Evolutionary conservation across 768 basidiomycete genomes (phyloP).

Genomic region (Inosperma sp.): DNA sequence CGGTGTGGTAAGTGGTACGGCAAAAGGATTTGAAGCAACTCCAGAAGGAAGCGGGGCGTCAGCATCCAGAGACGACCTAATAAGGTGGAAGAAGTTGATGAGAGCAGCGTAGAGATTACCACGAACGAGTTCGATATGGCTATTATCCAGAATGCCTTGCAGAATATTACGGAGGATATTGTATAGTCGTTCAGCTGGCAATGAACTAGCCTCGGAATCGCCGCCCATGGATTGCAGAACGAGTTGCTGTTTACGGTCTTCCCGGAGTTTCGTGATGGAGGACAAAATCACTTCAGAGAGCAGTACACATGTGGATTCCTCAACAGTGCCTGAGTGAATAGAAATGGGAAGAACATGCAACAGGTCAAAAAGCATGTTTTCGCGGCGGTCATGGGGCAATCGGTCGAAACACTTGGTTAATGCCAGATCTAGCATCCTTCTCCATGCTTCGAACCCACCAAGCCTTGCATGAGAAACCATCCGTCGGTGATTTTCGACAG

Average conservation of each 20-base stretch:
- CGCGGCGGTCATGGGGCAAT: slow-evolving; percentile 75
- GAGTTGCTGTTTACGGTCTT: slow-evolving; percentile 69
- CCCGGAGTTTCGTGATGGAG: slow-evolving; percentile 82
- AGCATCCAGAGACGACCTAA: slow-evolving; percentile 35
- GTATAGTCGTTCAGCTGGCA: slow-evolving; percentile 78
- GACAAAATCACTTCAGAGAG: slow-evolving; percentile 81
- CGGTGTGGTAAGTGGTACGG: slow-evolving; percentile 36
- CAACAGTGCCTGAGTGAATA: slow-evolving; percentile 58
- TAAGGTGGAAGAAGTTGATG: slow-evolving; percentile 85
- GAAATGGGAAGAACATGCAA: slow-evolving; percentile 74
- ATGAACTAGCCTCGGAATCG: slow-evolving; percentile 56
- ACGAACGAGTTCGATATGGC: slow-evolving; percentile 78
- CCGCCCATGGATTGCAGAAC: slow-evolving; percentile 62
- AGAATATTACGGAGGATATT: slow-evolving; percentile 69
- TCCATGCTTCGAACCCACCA: slow-evolving; percentile 79
- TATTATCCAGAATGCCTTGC: slow-evolving; percentile 70
- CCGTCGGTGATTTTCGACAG: slow-evolving; percentile 82
- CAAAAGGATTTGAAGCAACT: slow-evolving; percentile 20
- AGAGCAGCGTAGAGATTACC: slow-evolving; percentile 93
- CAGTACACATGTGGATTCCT: slow-evolving; percentile 72
- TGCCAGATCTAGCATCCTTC: slow-evolving; percentile 75
- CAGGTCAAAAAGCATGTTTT: slow-evolving; percentile 87
- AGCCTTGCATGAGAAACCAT: slow-evolving; percentile 70
- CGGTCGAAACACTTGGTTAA: slow-evolving; percentile 84
- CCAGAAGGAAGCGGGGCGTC: slow-evolving; percentile 13